phyloP scores from a whole-genome alignment of 306 rosid species.

The Vicia sativa region DNA sequence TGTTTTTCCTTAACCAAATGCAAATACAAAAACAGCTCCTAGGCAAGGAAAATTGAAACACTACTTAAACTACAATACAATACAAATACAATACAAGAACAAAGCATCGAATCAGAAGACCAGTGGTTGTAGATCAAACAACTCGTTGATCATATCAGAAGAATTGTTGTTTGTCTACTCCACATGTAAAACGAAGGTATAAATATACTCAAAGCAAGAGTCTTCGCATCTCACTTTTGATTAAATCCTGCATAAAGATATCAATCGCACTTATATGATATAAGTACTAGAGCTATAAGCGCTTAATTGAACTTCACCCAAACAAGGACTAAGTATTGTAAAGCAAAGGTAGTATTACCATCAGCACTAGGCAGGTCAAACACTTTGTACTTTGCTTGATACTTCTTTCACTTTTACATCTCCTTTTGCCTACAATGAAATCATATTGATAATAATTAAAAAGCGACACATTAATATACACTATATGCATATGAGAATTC shows the following conservation, averaged over 20 bases:
- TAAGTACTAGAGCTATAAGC: no score
- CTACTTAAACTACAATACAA: constrained; percentile 35
- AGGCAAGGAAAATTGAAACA: constrained; percentile 43
- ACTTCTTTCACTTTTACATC: constrained; percentile 65
- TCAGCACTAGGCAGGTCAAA: constrained; percentile 48
- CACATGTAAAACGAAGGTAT: constrained; percentile 53
- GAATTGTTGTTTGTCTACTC: constrained; percentile 50
- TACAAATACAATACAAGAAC: constrained; percentile 34
- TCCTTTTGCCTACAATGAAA: constrained; percentile 68
- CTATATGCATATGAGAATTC: background rate
- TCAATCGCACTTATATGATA: background rate
- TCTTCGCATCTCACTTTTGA: constrained; percentile 48
- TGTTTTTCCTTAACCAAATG: constrained; percentile 21
- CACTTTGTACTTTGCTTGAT: constrained; percentile 82
- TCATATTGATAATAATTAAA: background rate
- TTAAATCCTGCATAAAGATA: constrained; percentile 49
- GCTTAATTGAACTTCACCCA: no score
- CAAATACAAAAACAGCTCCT: constrained; percentile 38
- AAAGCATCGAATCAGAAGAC: constrained; percentile 30
- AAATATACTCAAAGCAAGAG: constrained; percentile 48
- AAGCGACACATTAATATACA: background rate
- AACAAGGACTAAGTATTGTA: background rate
- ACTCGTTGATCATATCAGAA: constrained; percentile 44
- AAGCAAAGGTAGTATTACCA: constrained; percentile 37
- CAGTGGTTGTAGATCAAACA: constrained; percentile 43